A percentile compares a stretch with the other conserved stretches of the same genome.
phyloP scores from a whole-genome alignment of 129 eudicot species.

The Flaveria brownii region DNA sequence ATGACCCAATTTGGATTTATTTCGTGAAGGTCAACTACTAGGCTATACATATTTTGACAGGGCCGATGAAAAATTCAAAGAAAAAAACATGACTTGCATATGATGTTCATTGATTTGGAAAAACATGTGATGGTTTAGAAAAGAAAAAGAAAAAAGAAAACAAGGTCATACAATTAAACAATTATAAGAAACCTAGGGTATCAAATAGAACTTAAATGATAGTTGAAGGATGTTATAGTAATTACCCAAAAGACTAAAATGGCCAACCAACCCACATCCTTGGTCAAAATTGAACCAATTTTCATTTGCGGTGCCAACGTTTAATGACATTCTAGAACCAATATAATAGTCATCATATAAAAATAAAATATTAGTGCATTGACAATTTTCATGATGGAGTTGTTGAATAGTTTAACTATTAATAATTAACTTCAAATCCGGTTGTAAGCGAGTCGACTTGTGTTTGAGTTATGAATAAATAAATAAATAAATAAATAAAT shows the following conservation, averaged over 20 bases:
- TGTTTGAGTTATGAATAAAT: too few relatives aligned
- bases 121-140: too few relatives aligned
- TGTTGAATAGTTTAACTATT: not conserved
- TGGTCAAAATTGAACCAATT: constrained; percentile 18
- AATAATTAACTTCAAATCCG: too few relatives aligned
- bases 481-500: too few relatives aligned
- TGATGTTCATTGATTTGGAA: too few relatives aligned
- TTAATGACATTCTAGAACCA: constrained; percentile 25
- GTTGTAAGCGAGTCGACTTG: not conserved
- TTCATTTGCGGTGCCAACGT: constrained; percentile 7
- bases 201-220: not conserved
- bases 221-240: not conserved
- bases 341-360: not conserved
- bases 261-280: constrained; percentile 24
- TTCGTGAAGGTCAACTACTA: too few relatives aligned
- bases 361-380: not conserved
- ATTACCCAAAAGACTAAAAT: not conserved
- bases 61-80: too few relatives aligned
- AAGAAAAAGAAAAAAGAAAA: too few relatives aligned
- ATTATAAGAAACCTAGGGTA: not conserved
- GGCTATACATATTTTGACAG: too few relatives aligned
- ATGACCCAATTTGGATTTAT: too few relatives aligned
- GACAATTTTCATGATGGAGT: not conserved
- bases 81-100: too few relatives aligned
- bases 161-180: too few relatives aligned